A percentile compares a stretch with the other conserved stretches of the same genome.
Evolutionary conservation across 2,329 filamentous ascomycete species (phyloP).

Genomic region (Aspergillus sp.): DNA sequence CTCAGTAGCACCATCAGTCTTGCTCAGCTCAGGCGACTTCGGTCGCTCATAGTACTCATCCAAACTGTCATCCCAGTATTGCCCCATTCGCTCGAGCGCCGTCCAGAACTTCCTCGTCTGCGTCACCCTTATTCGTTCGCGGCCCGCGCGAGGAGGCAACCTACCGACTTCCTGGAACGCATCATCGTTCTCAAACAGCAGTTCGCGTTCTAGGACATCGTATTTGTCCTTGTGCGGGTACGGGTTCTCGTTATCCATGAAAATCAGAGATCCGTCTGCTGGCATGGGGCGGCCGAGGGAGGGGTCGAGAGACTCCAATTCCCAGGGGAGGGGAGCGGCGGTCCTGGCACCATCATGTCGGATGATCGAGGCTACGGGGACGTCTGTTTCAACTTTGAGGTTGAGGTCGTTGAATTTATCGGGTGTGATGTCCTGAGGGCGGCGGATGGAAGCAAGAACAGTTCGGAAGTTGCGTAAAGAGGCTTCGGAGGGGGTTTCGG

Average conservation of each 20-base stretch:
- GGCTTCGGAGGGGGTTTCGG: conserved; percentile 33
- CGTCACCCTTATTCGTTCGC: conserved; percentile 50
- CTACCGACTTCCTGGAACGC: conserved; percentile 58
- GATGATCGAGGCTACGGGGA: conserved; percentile 38
- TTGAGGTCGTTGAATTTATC: conserved; percentile 44
- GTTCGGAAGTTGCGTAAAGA: conserved; percentile 42
- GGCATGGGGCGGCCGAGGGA: conserved; percentile 2
- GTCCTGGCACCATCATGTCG: conserved; percentile 32
- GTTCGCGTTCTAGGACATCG: conserved; percentile 49
- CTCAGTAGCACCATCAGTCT: conserved; percentile 13
- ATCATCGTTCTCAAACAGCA: conserved; percentile 56
- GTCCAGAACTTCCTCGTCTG: conserved; percentile 63
- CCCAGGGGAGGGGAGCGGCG: conserved; percentile 42
- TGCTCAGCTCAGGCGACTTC: conserved; percentile 22
- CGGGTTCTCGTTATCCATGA: conserved; percentile 51
- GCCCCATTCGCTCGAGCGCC: conserved; percentile 57
- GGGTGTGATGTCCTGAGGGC: conserved; percentile 40
- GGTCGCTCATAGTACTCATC: conserved; percentile 55
- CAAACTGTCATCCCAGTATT: conserved; percentile 62
- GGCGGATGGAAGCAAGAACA: conserved; percentile 44
- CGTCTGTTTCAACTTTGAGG: conserved; percentile 36
- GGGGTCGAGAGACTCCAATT: conserved; percentile 15
- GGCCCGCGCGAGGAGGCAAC: conserved; percentile 44
- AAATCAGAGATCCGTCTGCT: conserved; percentile 20
- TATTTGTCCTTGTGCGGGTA: conserved; percentile 51